Evolutionary conservation across 768 basidiomycete genomes (phyloP), one percentile per base, ranked within the genome.

Genomic region (Russula olivacea): DNA sequence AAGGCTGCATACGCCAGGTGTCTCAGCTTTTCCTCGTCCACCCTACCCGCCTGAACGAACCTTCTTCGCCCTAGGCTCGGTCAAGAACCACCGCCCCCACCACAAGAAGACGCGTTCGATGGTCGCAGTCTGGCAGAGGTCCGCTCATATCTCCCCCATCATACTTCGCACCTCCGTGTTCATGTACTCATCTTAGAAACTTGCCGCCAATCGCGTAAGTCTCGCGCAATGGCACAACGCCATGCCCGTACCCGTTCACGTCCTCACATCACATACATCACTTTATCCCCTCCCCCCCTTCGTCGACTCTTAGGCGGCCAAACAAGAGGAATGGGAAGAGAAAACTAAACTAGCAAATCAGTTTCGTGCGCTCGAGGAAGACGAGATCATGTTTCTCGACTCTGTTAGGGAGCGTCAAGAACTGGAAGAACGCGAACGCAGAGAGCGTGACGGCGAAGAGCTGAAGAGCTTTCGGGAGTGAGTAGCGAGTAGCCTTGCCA

Each of bases 251-350:
- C 65, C 67, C 58, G 58, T 61, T 25, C 66, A 57, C 48, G 15
- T 25, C 45, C 55, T 55, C 59, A 45, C 38, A 14, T 51, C 3
- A 34, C 28, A 21, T 21, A 30, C 40, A 25, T 11, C 11, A n/a
- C 32, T n/a, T 21, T 32, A 2, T 25, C 25, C 11, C 50, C 8
- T 1, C 0, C 4, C 2, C 36, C 12, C 34, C 50, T 11, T 30
- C 23, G 23, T 36, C n/a, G 6, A 25, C 47, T 36, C 66, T 65
- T 69, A 91, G 89, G 84, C 86, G 70, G 90, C 89, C 67, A 92
- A 93, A 73, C 90, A 93, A 75, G 91, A 93, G 73, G 89, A 93
- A 83, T 93, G 90, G 89, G 91, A 93, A 71, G 89, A 91, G 73
- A 89, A 89, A 72, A 90, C 84, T 64, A 92, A 91, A 72, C 82